A percentile compares a stretch with the other conserved stretches of the same genome.
phyloP scores from a whole-genome alignment of 192 early-diverging fungal genomes.

The Rhizophlyctis rosea region DNA sequence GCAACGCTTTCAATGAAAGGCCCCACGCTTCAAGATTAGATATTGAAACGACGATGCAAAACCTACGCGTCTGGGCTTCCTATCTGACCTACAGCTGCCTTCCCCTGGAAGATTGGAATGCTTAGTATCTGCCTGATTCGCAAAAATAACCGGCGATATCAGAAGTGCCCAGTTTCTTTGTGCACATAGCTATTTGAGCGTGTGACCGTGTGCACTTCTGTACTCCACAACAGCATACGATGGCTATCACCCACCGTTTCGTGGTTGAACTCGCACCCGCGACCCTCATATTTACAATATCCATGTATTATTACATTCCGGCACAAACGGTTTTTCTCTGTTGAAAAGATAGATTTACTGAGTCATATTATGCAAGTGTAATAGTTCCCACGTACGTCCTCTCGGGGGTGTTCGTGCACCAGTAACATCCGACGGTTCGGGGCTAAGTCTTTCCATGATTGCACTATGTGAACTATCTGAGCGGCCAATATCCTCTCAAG shows the following conservation, averaged over 20 bases:
- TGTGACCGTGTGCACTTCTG: too few relatives aligned
- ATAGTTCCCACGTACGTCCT: not conserved
- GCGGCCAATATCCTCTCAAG: too few relatives aligned
- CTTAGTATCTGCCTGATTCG: too few relatives aligned
- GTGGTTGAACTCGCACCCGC: slow-evolving; percentile 83
- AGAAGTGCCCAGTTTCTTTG: too few relatives aligned
- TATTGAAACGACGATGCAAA: not conserved
- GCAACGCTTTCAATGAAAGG: not conserved
- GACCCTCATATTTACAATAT: slow-evolving; percentile 77
- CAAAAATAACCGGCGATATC: too few relatives aligned
- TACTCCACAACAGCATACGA: not conserved
- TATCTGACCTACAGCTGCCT: too few relatives aligned
- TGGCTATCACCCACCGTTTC: slow-evolving; percentile 48
- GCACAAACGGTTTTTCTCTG: slow-evolving; percentile 3
- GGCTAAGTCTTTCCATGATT: too few relatives aligned
- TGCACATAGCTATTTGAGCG: too few relatives aligned
- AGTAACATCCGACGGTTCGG: not conserved
- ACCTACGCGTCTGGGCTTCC: slow-evolving; percentile 26
- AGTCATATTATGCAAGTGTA: too few relatives aligned
- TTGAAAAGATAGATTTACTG: not conserved
- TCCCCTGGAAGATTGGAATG: too few relatives aligned
- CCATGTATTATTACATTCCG: slow-evolving; percentile 66
- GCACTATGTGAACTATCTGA: too few relatives aligned
- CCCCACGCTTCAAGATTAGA: not conserved
- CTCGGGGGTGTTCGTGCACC: not conserved